These are phyloP conservation scores for Deuterostichococcus epilithicus DNA, from an alignment of 139 green algal species.

Conservation along the genomic window DNA sequence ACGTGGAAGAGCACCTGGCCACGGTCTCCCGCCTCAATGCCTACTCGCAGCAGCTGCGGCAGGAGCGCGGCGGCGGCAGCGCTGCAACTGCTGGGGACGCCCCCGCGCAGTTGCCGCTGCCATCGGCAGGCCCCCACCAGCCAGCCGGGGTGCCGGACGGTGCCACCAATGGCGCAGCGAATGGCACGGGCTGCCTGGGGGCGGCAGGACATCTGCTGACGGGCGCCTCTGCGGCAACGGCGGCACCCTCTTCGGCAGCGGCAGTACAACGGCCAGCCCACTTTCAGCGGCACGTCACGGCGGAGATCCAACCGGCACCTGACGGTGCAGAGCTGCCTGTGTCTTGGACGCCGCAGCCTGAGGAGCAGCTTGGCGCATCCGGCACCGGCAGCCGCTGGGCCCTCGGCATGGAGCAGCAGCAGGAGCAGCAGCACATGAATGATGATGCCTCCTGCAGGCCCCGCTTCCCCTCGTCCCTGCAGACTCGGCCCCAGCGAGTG, in stretches of 20 bases:
- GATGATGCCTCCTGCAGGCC: no score
- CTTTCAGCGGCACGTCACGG: neutral
- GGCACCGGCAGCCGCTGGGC: neutral
- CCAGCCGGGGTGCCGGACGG: no score
- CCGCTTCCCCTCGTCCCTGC: no score
- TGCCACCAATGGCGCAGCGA: no score
- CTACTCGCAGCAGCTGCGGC: neutral
- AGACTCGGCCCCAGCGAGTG: no score
- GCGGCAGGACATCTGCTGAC: no score
- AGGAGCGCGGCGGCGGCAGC: neutral
- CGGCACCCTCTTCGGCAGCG: no score
- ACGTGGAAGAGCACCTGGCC: neutral
- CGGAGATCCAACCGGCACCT: neutral
- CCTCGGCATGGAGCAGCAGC: neutral
- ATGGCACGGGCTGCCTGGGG: no score
- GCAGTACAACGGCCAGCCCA: neutral
- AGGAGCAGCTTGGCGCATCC: neutral
- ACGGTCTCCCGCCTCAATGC: neutral
- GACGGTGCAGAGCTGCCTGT: neutral
- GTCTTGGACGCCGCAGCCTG: neutral
- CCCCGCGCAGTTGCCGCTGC: no score
- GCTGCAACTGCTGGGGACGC: neutral
- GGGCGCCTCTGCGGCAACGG: no score
- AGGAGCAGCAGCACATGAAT: neutral
- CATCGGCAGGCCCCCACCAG: no score